A percentile compares a stretch with the other conserved stretches of the same genome.
These are phyloP conservation scores for Ormosia emarginata DNA, from an alignment of 306 rosid genomes.

Conservation along the genomic window DNA sequence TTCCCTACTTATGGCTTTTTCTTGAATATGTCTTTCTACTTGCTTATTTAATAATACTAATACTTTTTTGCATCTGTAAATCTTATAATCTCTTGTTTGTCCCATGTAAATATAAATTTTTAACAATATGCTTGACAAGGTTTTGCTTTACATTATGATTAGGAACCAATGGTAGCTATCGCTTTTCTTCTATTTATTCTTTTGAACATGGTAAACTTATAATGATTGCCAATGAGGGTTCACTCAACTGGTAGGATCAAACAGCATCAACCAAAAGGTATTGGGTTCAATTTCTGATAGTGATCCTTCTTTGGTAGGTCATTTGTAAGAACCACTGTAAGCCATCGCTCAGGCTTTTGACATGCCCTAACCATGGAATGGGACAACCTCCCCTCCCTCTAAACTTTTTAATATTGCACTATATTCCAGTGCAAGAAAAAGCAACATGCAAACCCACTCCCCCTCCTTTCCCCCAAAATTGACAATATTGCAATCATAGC, in stretches of 20 bases:
- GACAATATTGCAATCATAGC: background rate
- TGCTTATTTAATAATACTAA: background rate
- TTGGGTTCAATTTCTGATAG: background rate
- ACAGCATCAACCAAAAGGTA: background rate
- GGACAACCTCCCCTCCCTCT: background rate
- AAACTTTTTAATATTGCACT: background rate
- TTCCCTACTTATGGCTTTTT: background rate
- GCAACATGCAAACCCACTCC: background rate
- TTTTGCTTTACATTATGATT: background rate
- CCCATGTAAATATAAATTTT: background rate
- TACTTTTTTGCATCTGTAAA: background rate
- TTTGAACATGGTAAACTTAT: background rate
- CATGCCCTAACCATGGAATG: background rate
- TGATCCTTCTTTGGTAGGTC: background rate
- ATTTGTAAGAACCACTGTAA: background rate
- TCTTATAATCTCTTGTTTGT: background rate
- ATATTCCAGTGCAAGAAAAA: background rate
- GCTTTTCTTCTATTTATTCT: background rate
- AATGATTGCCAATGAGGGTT: background rate
- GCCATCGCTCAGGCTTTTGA: background rate
- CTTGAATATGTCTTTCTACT: background rate
- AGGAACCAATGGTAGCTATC: background rate
- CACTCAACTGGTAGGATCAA: background rate
- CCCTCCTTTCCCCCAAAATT: background rate
- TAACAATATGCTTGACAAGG: background rate